These are phyloP conservation scores for Avena atlantica DNA, from an alignment of 176 grass and related monocot genomes.

Conservation along the genomic window DNA sequence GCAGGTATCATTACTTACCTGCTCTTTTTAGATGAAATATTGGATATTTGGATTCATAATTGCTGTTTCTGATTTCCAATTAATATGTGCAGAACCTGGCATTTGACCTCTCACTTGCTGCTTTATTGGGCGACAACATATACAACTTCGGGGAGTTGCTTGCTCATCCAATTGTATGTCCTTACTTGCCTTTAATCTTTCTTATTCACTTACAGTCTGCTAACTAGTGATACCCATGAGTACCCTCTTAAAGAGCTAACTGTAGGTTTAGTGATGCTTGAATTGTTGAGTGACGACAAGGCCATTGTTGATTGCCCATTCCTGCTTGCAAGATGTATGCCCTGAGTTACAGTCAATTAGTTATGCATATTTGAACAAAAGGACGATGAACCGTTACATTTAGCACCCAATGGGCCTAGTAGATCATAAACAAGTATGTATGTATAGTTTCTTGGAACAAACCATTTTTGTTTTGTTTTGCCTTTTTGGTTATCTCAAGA, in stretches of 20 bases:
- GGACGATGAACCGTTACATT: slow-evolving; percentile 10
- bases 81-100: slow-evolving; percentile 65
- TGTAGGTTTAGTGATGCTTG: background rate
- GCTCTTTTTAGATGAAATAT: slow-evolving; percentile 2
- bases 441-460: background rate
- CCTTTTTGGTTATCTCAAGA: background rate
- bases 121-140: slow-evolving; percentile 85
- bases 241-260: background rate
- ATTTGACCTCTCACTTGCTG: slow-evolving; percentile 83
- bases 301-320: background rate
- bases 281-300: background rate
- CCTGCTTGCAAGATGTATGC: background rate
- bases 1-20: slow-evolving; percentile 57
- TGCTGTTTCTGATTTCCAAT: slow-evolving; percentile 32
- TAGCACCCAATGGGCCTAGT: background rate
- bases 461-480: background rate
- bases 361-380: slow-evolving; percentile 13
- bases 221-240: background rate
- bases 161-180: slow-evolving; percentile 85
- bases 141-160: slow-evolving; percentile 94
- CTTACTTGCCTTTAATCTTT: slow-evolving; percentile 1
- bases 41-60: background rate
- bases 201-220: background rate
- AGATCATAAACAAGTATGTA: background rate
- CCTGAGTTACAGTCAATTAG: background rate